Conservation (phyloP, 176 grass and related monocot species). For the Carex myosuroides region DNA sequence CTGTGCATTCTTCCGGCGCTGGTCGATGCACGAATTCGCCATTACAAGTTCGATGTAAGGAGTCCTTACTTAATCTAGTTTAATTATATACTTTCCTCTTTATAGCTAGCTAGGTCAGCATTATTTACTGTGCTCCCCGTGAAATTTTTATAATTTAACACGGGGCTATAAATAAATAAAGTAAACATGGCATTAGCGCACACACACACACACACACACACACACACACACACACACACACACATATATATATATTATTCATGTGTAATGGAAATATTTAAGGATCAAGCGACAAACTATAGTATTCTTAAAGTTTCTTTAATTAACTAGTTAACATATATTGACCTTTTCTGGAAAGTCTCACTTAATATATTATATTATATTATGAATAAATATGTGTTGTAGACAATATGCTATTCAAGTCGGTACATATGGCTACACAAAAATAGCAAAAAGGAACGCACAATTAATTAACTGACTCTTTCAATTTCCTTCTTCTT, state of each 20-base stretch:
- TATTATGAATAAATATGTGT: not conserved
- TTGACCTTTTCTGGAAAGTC: not conserved
- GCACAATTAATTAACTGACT: too few species aligned
- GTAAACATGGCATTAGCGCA: too few species aligned
- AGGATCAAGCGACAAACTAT: not conserved
- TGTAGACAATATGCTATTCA: not conserved
- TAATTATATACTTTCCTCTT: not conserved
- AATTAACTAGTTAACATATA: not conserved
- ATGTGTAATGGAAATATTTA: not conserved
- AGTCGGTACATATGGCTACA: not conserved
- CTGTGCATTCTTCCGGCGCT: slow-evolving; percentile 31
- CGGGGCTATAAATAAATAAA: too few species aligned
- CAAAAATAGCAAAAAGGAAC: not conserved
- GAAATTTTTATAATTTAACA: too few species aligned
- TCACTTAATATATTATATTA: not conserved
- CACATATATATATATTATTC: too few species aligned
- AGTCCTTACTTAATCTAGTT: not conserved
- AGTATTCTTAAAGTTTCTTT: not conserved
- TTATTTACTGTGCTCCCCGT: too few species aligned
- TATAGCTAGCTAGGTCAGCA: not conserved
- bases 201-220: too few species aligned
- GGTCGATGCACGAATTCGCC: slow-evolving; percentile 29
- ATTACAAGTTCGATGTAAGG: slow-evolving; percentile 79
- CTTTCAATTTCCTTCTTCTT: not conserved
- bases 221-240: too few species aligned